These are phyloP conservation scores for Mesembryanthemum crystallinum DNA, from an alignment of 148 eudicot species.

Conservation along the genomic window DNA sequence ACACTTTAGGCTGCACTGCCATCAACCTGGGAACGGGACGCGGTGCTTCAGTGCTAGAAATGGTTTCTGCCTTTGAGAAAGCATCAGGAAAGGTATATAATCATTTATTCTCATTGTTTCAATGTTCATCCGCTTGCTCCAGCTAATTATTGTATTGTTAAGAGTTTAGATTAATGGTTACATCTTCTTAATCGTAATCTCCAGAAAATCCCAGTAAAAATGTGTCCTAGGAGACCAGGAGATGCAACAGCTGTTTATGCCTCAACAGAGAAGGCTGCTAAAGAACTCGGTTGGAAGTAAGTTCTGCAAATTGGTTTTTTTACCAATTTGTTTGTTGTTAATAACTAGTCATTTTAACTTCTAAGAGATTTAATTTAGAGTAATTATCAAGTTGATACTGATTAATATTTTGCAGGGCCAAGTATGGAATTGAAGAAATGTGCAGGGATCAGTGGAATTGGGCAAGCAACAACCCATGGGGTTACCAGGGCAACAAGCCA, in stretches of 20 bases:
- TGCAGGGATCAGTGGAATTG: conserved; percentile 94
- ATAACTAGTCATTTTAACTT: too few relatives aligned
- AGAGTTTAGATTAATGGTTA: too few relatives aligned
- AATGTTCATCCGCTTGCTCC: neutral
- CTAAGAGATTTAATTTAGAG: too few relatives aligned
- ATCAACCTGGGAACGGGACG: conserved; percentile 83
- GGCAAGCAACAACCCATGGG: conserved; percentile 80
- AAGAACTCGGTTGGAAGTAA: conserved; percentile 93
- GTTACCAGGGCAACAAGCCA: conserved; percentile 49
- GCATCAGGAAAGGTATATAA: conserved; percentile 75
- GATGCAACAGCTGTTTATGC: conserved; percentile 83
- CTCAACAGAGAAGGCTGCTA: conserved; percentile 68
- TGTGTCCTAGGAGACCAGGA: conserved; percentile 81
- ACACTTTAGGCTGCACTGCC: conserved; percentile 56
- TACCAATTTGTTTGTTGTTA: too few relatives aligned
- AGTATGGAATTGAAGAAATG: conserved; percentile 75
- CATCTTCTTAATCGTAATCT: neutral
- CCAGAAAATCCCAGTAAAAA: conserved; percentile 75
- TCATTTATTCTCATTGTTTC: neutral
- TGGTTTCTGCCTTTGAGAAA: conserved; percentile 85
- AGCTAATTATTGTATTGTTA: too few relatives aligned
- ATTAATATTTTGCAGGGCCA: conserved; percentile 51
- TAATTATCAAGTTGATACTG: neutral
- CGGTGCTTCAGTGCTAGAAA: conserved; percentile 85
- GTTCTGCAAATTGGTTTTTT: conserved; percentile 4